Percentiles rank a stretch among this genome's conserved stretches.
phyloP scores from a whole-genome alignment of 257 asterid genomes.

The Solanum tarijense region DNA sequence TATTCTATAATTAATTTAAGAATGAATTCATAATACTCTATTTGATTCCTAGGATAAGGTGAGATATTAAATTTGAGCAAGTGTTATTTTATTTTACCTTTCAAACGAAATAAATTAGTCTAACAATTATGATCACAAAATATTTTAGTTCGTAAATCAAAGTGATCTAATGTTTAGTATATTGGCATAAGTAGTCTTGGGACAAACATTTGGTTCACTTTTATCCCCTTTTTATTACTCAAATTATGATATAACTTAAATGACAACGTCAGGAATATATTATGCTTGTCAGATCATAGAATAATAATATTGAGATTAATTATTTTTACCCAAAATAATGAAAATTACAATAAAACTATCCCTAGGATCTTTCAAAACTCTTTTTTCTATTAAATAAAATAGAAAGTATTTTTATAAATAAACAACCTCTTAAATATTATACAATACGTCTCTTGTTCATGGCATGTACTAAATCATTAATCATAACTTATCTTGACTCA shows the following conservation, averaged over 20 bases:
- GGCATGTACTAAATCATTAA: no score
- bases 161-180: background rate
- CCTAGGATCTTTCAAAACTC: background rate
- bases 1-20: background rate
- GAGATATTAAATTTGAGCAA: background rate
- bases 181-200: no score
- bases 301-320: background rate
- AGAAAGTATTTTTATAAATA: background rate
- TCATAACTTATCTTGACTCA: background rate
- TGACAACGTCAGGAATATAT: background rate
- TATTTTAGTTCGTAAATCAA: no score
- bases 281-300: accelerated
- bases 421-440: no score
- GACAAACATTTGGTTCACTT: no score
- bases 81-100: background rate
- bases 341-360: background rate
- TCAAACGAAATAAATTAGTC: no score
- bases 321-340: background rate
- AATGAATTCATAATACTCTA: no score
- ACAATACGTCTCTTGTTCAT: no score
- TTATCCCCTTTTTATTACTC: background rate
- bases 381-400: background rate
- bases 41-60: background rate
- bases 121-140: background rate
- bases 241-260: background rate